Percentiles rank a stretch among this genome's conserved stretches.
Conservation (phyloP, 768 basidiomycete genomes). For the Mycena epipterygia region DNA sequence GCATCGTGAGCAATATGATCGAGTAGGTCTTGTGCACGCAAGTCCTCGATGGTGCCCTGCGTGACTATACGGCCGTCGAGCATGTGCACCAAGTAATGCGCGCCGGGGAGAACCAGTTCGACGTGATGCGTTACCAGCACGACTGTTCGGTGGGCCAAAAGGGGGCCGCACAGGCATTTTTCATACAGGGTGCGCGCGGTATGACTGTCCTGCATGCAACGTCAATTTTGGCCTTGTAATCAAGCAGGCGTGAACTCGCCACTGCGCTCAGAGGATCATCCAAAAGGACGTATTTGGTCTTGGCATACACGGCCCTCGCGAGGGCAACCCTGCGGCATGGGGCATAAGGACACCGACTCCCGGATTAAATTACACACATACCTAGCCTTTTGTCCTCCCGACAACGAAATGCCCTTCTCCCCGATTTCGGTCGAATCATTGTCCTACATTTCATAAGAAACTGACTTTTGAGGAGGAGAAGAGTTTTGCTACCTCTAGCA, state of each 20-base stretch:
- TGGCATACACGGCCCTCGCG: slow-evolving; percentile 73
- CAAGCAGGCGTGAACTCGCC: slow-evolving; percentile 49
- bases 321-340: slow-evolving; percentile 65
- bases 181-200: slow-evolving; percentile 76
- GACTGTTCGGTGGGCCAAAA: slow-evolving; percentile 78
- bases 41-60: slow-evolving; percentile 76
- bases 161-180: slow-evolving; percentile 73
- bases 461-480: no score
- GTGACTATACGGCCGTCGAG: slow-evolving; percentile 86
- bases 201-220: slow-evolving; percentile 68
- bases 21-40: slow-evolving; percentile 72
- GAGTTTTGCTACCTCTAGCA: slow-evolving; percentile 87
- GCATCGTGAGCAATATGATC: slow-evolving; percentile 73
- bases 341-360: neutral
- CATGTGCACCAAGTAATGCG: slow-evolving; percentile 82
- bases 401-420: slow-evolving; percentile 57
- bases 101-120: slow-evolving; percentile 84
- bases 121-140: slow-evolving; percentile 87
- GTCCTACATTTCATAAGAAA: no score
- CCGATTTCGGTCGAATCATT: slow-evolving; percentile 85
- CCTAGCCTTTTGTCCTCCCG: slow-evolving; percentile 75
- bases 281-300: slow-evolving; percentile 62
- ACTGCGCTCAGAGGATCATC: slow-evolving; percentile 76
- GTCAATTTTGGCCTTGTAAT: neutral
- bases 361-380: slow-evolving; percentile 37